Conservation (phyloP, 2,329 filamentous ascomycete genomes). For the Trichoderma cornu-damae region DNA sequence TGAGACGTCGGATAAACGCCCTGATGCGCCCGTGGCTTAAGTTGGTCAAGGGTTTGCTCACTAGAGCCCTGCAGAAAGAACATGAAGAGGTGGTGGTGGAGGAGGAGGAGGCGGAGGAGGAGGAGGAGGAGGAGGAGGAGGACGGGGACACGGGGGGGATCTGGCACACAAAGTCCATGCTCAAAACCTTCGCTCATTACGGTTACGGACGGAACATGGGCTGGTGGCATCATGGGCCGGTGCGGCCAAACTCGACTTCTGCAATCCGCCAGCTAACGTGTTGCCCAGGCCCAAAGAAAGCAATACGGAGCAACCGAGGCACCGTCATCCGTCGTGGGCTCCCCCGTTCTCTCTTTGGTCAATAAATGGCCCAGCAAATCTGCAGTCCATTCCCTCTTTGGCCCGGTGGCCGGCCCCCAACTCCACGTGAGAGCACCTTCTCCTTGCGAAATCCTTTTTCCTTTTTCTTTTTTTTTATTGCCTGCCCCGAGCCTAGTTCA, state of each 20-base stretch:
- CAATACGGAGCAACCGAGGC: background rate
- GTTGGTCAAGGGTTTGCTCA: background rate
- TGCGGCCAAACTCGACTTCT: background rate
- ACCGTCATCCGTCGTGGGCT: background rate
- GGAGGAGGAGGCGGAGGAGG: background rate
- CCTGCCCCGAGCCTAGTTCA: background rate
- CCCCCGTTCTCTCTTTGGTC: background rate
- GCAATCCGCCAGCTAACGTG: too few species aligned
- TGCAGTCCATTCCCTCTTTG: background rate
- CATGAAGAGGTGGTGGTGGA: background rate
- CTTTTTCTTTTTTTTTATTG: background rate
- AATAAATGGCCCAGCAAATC: background rate
- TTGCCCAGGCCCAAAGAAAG: background rate
- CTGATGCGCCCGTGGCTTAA: background rate
- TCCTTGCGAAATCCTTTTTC: background rate
- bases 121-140: background rate
- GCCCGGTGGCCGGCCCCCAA: background rate
- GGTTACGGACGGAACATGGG: background rate
- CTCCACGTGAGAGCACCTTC: constrained; percentile 4
- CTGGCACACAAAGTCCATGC: background rate
- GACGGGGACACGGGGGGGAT: background rate
- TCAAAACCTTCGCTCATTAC: background rate
- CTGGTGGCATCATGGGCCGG: background rate
- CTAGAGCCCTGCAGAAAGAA: background rate
- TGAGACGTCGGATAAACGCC: background rate